Evolutionary conservation across 2,329 filamentous ascomycete species (phyloP), one percentile per base, ranked within the genome.

Genomic region (Peltaster fructicola): DNA sequence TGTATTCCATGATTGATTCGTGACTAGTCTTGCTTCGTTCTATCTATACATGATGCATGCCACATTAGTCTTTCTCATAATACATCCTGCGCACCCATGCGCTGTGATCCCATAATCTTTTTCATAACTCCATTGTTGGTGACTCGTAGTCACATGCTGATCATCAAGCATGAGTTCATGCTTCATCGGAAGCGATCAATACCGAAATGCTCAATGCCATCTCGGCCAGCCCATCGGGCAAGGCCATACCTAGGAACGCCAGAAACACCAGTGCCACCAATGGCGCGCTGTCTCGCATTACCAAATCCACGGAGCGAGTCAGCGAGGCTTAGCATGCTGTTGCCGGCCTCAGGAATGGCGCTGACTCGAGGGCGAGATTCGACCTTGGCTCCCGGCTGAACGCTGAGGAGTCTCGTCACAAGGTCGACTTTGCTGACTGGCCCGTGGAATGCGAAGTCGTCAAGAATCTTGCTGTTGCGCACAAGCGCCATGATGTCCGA

Each of bases 401-500:
- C 53, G 20, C 67, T 58, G 24, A 79, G 71, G 3, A 92, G 54
- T 20, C 76, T 59, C 0, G 65, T 69, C 12, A 73, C 62, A 11
- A 93, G 61, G 35, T 82, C 74, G 0, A 57, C 57, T 35, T 72
- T 73, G n/a, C 62, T 71, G 14, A 61, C 58, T 3, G 74, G 68
- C 17, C 71, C 65, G 24, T 70, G 63, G 45, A 93, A 85, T 0
- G 75, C 66, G 7, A 70, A 61, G 41, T 92, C 82, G 4, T 65
- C 59, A 2, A 79, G 56, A 10, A 90, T 56, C 13, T 74, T 73
- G 20, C 72, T 73, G 37, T 73, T 72, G 30, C 78, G 70, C 20
- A 85, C 59, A 45, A 85, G 84, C 42, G 70, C 74, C 37, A 90
- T 64, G 12, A 84, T 59, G 45, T 84, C 80, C 1, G 77, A 76